Evolutionary conservation across 495 filamentous ascomycete species (phyloP).

Genomic region (Bombardia bombarda): DNA sequence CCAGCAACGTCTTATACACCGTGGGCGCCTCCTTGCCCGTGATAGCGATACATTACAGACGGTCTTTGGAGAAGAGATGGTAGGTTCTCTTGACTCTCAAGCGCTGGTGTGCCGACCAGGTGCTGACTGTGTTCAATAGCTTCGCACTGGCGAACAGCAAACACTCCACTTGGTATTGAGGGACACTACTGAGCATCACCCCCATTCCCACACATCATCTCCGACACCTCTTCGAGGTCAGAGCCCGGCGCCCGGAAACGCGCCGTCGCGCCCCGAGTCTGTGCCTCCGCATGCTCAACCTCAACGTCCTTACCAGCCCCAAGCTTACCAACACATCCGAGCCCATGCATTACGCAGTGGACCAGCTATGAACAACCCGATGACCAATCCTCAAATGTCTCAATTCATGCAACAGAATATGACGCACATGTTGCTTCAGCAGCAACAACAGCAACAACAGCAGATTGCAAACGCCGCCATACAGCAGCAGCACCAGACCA

Average conservation of each 20-base stretch:
- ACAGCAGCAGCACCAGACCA: conserved; percentile 17
- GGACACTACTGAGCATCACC: conserved; percentile 23
- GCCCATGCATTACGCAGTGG: conserved; percentile 3
- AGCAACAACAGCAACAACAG: conserved; percentile 11
- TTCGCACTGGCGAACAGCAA: conserved; percentile 37
- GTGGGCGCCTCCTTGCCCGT: conserved; percentile 49
- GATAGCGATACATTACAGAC: conserved; percentile 48
- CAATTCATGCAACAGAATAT: conserved; percentile 7
- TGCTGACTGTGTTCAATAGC: conserved; percentile 27
- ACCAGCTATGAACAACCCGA: too few species aligned
- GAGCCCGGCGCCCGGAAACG: conserved; percentile 8
- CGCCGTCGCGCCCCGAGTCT: background rate
- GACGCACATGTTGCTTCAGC: conserved; percentile 6
- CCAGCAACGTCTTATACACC: conserved; percentile 58
- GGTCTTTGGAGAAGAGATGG: conserved; percentile 48
- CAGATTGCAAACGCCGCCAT: too few species aligned
- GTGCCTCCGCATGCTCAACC: background rate
- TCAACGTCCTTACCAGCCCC: background rate
- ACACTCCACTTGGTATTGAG: conserved; percentile 59
- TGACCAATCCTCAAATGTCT: too few species aligned
- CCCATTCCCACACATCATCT: conserved; percentile 9
- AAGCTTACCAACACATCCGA: conserved; percentile 4
- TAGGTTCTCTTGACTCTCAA: conserved; percentile 29
- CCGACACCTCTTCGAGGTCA: conserved; percentile 7
- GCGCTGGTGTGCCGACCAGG: conserved; percentile 3